Evolutionary conservation across 176 grass and related monocot genomes (phyloP), one percentile per base, ranked within the genome.

Genomic region (Oryza punctata): DNA sequence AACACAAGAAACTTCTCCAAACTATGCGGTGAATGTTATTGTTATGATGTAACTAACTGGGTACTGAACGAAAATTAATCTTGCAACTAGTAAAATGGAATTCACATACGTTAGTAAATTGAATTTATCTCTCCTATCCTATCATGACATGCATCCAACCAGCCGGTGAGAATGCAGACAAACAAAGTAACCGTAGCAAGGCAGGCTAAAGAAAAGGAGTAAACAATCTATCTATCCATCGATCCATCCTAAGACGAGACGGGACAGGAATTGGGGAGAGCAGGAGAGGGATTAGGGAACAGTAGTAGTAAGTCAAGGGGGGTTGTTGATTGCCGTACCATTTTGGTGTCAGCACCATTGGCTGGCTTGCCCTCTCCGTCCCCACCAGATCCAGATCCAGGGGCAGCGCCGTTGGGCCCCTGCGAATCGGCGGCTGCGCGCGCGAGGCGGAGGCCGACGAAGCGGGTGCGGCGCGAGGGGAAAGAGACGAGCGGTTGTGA

Each of bases 351-450:
- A 12, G 68, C 21, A 4, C 81, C 81, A 45, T 66, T 89, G 29
- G 65, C 14, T 16, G 52, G 52, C 67, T 82, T 89, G 40, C 63
- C 33, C 27, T 82, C 75, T 52, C 76, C 76, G 28, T 79, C 60
- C 40, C 14, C 76, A 41, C 52, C 65, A 23, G 50, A 70, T 44
- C 63, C 78, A 38, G 85, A 43, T 44, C 63, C 78, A 38, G 85
- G 38, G 57, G 89, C 65, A 2, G 72, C 33, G 27, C 76, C 85
- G 76, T 87, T 81, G 63, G 81, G 64, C 18, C 82, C 70, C 40
- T 67, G 72, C 69, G 68, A 23, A 21, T 73, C 75, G 46, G 49
- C 76, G 46, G 81, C 70, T 14, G 47, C 65, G 64, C 65, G 44
- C 26, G 65, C 41, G 44, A 80, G 44, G 64, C 67, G 66, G 30